Evolutionary conservation across 2,329 filamentous ascomycete species (phyloP), one percentile per base, ranked within the genome.

Genomic region (Cytospora schulzeri): DNA sequence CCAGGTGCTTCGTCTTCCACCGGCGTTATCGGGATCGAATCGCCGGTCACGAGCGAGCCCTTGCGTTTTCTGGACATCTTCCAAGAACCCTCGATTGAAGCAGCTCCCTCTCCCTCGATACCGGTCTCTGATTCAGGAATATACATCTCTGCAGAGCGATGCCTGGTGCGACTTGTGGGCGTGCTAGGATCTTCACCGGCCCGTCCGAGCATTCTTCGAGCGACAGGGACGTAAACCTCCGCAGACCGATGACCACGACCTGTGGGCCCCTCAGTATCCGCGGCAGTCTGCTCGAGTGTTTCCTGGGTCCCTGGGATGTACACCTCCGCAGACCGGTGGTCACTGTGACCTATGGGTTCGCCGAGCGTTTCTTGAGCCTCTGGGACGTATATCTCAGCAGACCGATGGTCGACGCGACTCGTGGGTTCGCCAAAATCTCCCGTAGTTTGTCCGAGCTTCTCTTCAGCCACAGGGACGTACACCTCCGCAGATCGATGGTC

Each of bases 401-500:
- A 61, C 28, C 59, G 60, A 56, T 56, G 52, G 9, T 29, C 22
- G 15, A 48, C 9, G 51, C 22, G 38, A 38, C n/a, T 26, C 28
- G 29, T 50, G 14, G 38, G 17, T 14, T 8, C 54, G 38, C 29
- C 35, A 45, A 8, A 35, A 45, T 62, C 52, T 51, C 19, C 22
- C 31, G 54, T 50, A 19, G 22, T 17, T 28, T 60, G 55, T 31
- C 53, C 28, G 52, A 45, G 62, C 51, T 17, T 22, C n/a, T 55
- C 48, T 24, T 50, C 29, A 50, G 11, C 17, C 31, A 31, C 26
- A 2, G 60, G 60, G n/a, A 62, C 12, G 41, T 62, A 62, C 41
- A 56, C 7, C 45, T 56, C 60, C 29, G 53, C 53, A 51, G 60
- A 62, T 28, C 52, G 52, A 62, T 56, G 52, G n/a, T 56, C 15